A percentile compares a stretch with the other conserved stretches of the same genome.
Evolutionary conservation across 805 yeast genomes (phyloP).

Genomic region (Schizosaccharomyces octosporus): DNA sequence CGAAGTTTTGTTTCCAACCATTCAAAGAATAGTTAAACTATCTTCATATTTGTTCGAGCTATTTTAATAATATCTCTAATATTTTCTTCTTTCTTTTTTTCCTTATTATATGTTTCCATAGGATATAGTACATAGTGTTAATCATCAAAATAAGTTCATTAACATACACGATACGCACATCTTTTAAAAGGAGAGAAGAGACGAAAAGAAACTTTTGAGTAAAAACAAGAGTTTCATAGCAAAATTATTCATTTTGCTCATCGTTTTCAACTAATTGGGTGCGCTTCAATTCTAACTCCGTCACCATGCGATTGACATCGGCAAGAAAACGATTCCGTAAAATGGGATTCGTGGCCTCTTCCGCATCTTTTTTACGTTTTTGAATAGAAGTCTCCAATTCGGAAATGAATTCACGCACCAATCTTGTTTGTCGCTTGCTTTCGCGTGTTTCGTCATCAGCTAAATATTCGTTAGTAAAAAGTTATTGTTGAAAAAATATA

Average conservation of each 20-base stretch:
- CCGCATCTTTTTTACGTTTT: conserved; percentile 47
- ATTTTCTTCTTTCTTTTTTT: too few relatives aligned
- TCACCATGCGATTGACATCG: conserved; percentile 49
- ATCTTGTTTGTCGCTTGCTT: conserved; percentile 37
- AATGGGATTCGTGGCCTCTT: conserved; percentile 54
- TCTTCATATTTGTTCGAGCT: too few relatives aligned
- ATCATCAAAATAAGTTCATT: too few relatives aligned
- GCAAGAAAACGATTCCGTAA: conserved; percentile 67
- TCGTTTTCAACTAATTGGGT: conserved; percentile 25
- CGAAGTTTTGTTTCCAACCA: too few relatives aligned
- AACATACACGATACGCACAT: too few relatives aligned
- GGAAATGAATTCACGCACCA: conserved; percentile 59
- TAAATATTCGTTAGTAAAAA: conserved; percentile 20
- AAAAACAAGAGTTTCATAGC: too few relatives aligned
- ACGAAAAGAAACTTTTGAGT: too few relatives aligned
- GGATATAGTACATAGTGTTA: too few relatives aligned
- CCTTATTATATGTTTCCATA: too few relatives aligned
- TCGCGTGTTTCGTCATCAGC: conserved; percentile 30
- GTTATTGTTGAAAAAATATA: not conserved
- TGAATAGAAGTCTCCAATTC: conserved; percentile 60
- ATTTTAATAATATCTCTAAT: too few relatives aligned
- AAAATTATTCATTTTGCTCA: not conserved
- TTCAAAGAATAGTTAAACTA: too few relatives aligned
- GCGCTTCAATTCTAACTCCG: conserved; percentile 60
- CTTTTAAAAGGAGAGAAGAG: too few relatives aligned